Evolutionary conservation across 805 yeast species (phyloP), one percentile per base, ranked within the genome.

Genomic region (Candida fluviatilis): DNA sequence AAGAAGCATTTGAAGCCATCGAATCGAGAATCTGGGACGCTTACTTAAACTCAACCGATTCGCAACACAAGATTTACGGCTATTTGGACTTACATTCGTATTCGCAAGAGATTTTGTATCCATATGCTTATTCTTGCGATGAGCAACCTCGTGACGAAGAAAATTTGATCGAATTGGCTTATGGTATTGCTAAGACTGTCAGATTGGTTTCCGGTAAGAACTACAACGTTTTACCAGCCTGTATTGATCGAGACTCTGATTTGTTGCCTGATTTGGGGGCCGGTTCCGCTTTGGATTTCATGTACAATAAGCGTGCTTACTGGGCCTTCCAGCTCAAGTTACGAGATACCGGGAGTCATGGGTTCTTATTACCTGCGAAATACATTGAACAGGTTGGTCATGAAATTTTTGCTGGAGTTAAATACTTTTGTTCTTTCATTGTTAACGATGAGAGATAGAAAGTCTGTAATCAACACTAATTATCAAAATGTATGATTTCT

Each of bases 281-380:
- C 4, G 95, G 95, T 2, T 75, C 87, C 2, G 82, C 86, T 1
- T 66, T 87, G 49, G 95, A 87, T 52, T 87, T 72, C 55, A 83
- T 86, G 91, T 87, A 86, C 53, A 88, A 84, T 58, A 76, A 80
- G 51, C 74, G 80, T 42, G 93, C 93, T 0, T 76, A 70, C 50
- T 85, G 90, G 89, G 95, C 95, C 1, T 82, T 81, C 60, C 95
- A 85, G 51, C 63, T 88, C 41, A 85, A 87, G 59, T 65, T 88
- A 39, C 71, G 95, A 51, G 95, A 87, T 54, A 75, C 83, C 14
- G 95, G 95, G 0, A 72, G 77, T 35, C 90, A 84, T 52, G 96
- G 96, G 1, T 88, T 86, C 53, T 67, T 88, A 46, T 64, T 87
- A 30, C 95, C 96, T 5, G 51, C 80, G 1, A 75, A 75, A 49